Evolutionary conservation across 192 early-diverging fungal species (phyloP).

Genomic region (Gaertneriomyces semiglobifer): DNA sequence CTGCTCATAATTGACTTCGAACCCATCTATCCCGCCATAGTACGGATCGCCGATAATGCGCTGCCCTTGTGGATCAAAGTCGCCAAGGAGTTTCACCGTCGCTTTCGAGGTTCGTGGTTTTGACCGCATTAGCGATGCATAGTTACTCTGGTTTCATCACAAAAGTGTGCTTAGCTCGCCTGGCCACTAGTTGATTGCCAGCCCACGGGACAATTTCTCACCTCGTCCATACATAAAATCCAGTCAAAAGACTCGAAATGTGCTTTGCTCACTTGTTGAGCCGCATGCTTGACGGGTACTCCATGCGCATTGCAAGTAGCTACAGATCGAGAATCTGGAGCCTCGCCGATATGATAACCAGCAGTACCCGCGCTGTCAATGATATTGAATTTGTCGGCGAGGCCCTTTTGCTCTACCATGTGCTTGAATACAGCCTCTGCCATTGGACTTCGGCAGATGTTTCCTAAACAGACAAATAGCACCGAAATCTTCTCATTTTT

Average conservation of each 20-base stretch:
- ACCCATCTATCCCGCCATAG: constrained; percentile 69
- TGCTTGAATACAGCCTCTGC: constrained; percentile 79
- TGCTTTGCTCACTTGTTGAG: constrained; percentile 57
- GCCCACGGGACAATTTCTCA: background rate
- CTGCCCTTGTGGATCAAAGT: constrained; percentile 71
- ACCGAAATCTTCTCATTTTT: constrained; percentile 32
- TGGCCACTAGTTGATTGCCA: no score
- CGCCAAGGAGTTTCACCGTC: constrained; percentile 68
- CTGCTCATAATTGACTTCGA: constrained; percentile 75
- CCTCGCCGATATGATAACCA: constrained; percentile 73
- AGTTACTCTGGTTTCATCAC: no score
- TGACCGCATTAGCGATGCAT: no score
- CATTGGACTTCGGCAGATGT: constrained; percentile 91
- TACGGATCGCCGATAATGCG: constrained; percentile 74
- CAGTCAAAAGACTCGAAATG: constrained; percentile 79
- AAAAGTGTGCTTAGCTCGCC: no score
- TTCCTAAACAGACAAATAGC: constrained; percentile 62
- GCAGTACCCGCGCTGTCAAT: constrained; percentile 89
- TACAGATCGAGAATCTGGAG: constrained; percentile 68
- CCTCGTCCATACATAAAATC: constrained; percentile 88
- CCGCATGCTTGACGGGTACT: constrained; percentile 71
- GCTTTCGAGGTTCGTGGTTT: background rate
- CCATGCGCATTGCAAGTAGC: constrained; percentile 65
- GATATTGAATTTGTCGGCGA: constrained; percentile 50
- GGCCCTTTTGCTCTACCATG: constrained; percentile 56